Percentiles rank a stretch among this genome's conserved stretches.
Conservation (phyloP, 192 early-diverging fungal genomes). For the Funneliformis geosporum region DNA sequence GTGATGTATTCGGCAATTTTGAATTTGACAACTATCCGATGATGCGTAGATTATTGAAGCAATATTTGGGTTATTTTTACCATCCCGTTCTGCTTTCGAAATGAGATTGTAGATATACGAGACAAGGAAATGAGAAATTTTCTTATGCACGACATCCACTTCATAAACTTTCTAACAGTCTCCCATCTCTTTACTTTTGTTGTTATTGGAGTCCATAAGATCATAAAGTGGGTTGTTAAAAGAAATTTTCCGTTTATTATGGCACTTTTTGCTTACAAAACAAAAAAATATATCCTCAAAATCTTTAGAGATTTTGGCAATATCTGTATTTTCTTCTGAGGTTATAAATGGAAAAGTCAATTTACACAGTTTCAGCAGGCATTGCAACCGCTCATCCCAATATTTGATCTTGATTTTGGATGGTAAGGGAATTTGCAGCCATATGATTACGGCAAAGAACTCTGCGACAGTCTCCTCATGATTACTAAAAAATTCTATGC, state of each 20-base stretch:
- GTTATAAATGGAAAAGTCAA: not conserved
- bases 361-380: not conserved
- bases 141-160: not conserved
- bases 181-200: not conserved
- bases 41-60: conserved; percentile 3
- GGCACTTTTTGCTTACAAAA: not conserved
- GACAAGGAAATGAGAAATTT: conserved; percentile 4
- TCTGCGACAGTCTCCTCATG: not conserved
- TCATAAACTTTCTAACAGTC: conserved; percentile 2
- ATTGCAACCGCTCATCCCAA: not conserved
- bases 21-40: not conserved
- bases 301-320: not conserved
- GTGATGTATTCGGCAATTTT: conserved; percentile 11
- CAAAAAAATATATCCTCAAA: conserved; percentile 11
- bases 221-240: not conserved
- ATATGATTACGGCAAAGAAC: conserved; percentile 1
- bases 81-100: not conserved
- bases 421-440: not conserved
- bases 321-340: not conserved
- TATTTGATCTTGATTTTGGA: not conserved
- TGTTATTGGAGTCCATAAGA: not conserved
- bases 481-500: not conserved
- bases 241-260: not conserved
- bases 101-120: conserved; percentile 6
- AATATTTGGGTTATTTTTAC: not conserved